Base-by-base conservation (phyloP, 176 grass and related monocot genomes). In the Tillandsia fasciculata region DNA sequence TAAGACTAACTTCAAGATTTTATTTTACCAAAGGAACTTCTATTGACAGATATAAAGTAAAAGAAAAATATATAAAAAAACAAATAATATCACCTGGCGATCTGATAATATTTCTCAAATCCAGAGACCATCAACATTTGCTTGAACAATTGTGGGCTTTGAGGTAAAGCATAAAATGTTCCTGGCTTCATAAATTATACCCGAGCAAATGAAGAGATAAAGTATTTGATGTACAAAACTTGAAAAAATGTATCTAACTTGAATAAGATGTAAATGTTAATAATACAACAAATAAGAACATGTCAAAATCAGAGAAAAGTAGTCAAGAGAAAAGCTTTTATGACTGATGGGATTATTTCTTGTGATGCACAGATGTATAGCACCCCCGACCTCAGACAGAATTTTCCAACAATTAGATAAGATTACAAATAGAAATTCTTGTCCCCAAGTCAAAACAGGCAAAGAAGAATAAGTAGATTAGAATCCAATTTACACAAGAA, bases 131-230 rank as follows among this genome's bases (percentile, higher is more conserved):
- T 90, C 78, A 99, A 67, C 89, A 99, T 99, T 82, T 99, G 89
- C 80, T 99, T 99, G 80, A 99, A 99, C 72, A 99, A 81, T 74
- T 99, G 94, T 64, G 94, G 94, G 57, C 94, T 99, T 87, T 99
- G 94, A 68, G 94, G 94, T 63, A 99, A 86, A 74, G 94, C 94
- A 83, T 90, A 99, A 86, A 92, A 93, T 67, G 84, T 86, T 77
- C 94, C 94, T 90, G 89, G 82, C 94, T 99, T 99, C 89, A 99
- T 28, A 90, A 85, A 99, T 64, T 53, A 83, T 77, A 74, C 73
- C 52, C 50, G 52, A 80, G 57, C 52, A 53, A 75, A 80, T 85
- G 66, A 91, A 73, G 64, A 24, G 12, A 74, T 66, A 23, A 63
- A 26, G 24, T 12, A 78, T 20, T 26, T 2, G 50, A 68, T 53